phyloP scores from a whole-genome alignment of 2,329 filamentous ascomycete genomes.

The Botryotinia globosa region DNA sequence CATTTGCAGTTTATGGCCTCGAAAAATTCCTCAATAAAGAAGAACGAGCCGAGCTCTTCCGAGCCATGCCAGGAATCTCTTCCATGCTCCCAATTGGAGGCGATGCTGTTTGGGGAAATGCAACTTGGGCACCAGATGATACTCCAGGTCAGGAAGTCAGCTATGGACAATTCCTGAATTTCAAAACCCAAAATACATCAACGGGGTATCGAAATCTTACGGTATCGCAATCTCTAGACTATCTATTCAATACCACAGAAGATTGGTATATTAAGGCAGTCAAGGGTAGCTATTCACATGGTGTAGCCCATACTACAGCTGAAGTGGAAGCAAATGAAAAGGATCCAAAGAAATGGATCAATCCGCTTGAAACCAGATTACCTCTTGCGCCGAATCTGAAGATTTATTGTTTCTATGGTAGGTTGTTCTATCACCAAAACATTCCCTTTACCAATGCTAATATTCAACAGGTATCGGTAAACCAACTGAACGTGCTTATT shows the following conservation, averaged over 20 bases:
- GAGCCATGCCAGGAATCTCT: conserved; percentile 93
- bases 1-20: conserved; percentile 93
- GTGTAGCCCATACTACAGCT: conserved; percentile 73
- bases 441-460: conserved; percentile 7
- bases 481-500: conserved; percentile 88
- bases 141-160: conserved; percentile 66
- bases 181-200: conserved; percentile 66
- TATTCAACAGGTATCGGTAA: conserved; percentile 67
- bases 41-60: conserved; percentile 89
- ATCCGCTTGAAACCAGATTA: conserved; percentile 84
- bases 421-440: background rate
- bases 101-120: conserved; percentile 90
- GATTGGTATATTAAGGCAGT: conserved; percentile 81
- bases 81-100: conserved; percentile 96
- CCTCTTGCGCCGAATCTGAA: conserved; percentile 86
- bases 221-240: conserved; percentile 70
- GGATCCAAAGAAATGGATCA: conserved; percentile 85
- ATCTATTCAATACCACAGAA: conserved; percentile 75
- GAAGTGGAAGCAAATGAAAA: conserved; percentile 81
- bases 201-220: conserved; percentile 74
- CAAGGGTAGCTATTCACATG: conserved; percentile 76
- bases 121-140: conserved; percentile 86
- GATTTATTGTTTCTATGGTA: conserved; percentile 93
- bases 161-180: conserved; percentile 82
- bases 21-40: conserved; percentile 92